Evolutionary conservation across 441 rosid species (phyloP).

Genomic region (Isatis lusitanica): DNA sequence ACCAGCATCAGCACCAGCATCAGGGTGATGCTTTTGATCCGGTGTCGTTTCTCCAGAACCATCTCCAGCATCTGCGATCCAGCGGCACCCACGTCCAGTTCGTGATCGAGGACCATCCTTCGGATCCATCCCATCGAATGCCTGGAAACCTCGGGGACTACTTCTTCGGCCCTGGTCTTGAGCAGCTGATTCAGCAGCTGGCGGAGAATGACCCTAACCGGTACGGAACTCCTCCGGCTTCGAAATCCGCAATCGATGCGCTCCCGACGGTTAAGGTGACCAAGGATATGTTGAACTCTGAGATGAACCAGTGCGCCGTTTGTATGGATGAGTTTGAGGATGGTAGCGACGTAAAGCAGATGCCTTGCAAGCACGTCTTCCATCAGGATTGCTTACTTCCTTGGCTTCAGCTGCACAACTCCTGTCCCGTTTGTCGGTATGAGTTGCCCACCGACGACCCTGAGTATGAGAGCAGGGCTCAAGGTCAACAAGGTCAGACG

Average conservation of each 20-base stretch:
- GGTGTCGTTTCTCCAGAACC: constrained; percentile 43
- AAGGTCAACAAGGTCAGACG: constrained; percentile 23
- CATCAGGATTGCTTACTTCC: constrained; percentile 66
- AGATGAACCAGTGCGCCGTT: constrained; percentile 47
- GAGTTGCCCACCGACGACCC: constrained; percentile 62
- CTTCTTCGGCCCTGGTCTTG: constrained; percentile 74
- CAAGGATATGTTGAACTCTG: constrained; percentile 48
- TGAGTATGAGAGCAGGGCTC: constrained; percentile 40
- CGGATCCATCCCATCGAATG: constrained; percentile 11
- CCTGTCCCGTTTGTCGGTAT: constrained; percentile 82
- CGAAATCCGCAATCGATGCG: constrained; percentile 57
- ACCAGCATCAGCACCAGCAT: background rate
- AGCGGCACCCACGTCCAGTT: constrained; percentile 59
- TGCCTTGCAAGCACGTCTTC: constrained; percentile 77
- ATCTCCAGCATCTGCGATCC: constrained; percentile 47
- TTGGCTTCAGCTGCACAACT: constrained; percentile 79
- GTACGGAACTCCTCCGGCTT: constrained; percentile 72
- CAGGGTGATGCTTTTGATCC: constrained; percentile 41
- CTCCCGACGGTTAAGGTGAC: constrained; percentile 56
- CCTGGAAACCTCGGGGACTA: constrained; percentile 51
- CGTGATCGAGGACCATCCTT: constrained; percentile 45
- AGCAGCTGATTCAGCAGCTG: constrained; percentile 68
- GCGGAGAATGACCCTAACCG: constrained; percentile 68
- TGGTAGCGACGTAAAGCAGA: constrained; percentile 43
- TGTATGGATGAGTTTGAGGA: constrained; percentile 40